phyloP scores from a whole-genome alignment of 257 asterid species.

The Scutellaria galericulata region DNA sequence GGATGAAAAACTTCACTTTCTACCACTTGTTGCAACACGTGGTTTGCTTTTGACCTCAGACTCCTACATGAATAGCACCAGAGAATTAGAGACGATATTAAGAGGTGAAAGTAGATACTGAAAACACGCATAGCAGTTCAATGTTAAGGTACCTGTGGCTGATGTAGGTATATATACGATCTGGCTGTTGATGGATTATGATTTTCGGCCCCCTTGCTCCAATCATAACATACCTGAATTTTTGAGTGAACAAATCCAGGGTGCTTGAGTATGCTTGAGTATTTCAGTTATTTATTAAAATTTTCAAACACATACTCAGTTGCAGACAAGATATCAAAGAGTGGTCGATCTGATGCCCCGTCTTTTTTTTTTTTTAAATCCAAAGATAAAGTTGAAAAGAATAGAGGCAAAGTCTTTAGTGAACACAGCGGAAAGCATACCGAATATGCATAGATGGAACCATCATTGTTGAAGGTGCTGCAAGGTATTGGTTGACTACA shows the following conservation, averaged over 20 bases:
- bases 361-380: too few relatives aligned
- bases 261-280: constrained; percentile 83
- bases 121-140: background rate
- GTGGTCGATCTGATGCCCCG: too few relatives aligned
- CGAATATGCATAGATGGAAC: constrained; percentile 84
- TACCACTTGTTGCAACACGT: constrained; percentile 51
- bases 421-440: constrained; percentile 45
- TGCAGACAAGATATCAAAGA: too few relatives aligned
- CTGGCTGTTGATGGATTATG: constrained; percentile 91
- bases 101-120: background rate
- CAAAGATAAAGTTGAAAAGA: too few relatives aligned
- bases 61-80: constrained; percentile 55
- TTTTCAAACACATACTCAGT: too few relatives aligned
- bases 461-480: constrained; percentile 87
- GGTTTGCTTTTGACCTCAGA: constrained; percentile 83
- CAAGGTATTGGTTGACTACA: constrained; percentile 88
- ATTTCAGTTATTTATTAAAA: constrained; percentile 42
- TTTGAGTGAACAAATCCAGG: constrained; percentile 77
- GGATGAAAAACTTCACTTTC: constrained; percentile 58
- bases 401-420: constrained; percentile 60
- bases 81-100: background rate
- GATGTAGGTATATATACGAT: constrained; percentile 69
- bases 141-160: constrained; percentile 64
- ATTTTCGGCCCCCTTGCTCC: constrained; percentile 99
- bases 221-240: constrained; percentile 84